These are phyloP conservation scores for Cordyceps tenuipes DNA, from an alignment of 2,329 filamentous ascomycete species.

Conservation along the genomic window DNA sequence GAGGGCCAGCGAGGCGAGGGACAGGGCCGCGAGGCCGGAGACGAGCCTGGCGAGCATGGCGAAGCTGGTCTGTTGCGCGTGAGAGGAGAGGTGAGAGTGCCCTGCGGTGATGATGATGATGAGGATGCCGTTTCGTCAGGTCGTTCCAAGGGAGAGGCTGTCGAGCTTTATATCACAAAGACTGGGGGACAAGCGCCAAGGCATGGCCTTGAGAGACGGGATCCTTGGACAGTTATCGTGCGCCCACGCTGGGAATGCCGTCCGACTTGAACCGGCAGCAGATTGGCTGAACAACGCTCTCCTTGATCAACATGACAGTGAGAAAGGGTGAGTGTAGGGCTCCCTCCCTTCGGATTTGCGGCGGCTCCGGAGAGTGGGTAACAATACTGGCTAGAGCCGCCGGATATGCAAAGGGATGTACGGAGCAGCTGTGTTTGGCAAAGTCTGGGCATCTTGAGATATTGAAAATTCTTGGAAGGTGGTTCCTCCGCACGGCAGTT, in stretches of 20 bases:
- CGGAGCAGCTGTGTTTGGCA: no score
- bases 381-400: no score
- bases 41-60: neutral
- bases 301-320: no score
- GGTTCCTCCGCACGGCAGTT: no score
- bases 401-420: no score
- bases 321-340: no score
- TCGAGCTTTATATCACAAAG: neutral
- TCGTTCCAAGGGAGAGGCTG: neutral
- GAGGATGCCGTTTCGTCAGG: neutral
- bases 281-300: neutral
- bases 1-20: conserved; percentile 1
- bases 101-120: neutral
- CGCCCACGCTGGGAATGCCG: neutral
- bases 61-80: neutral
- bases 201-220: neutral
- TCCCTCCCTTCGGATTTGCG: no score
- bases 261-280: neutral
- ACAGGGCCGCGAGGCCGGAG: neutral
- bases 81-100: neutral
- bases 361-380: no score
- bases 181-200: neutral
- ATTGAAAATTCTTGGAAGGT: no score
- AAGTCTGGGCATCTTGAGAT: no score
- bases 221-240: neutral